A percentile compares a stretch with the other conserved stretches of the same genome.
phyloP scores from a whole-genome alignment of 2,329 filamentous ascomycete species.

The Ascochyta clinopodiicola region DNA sequence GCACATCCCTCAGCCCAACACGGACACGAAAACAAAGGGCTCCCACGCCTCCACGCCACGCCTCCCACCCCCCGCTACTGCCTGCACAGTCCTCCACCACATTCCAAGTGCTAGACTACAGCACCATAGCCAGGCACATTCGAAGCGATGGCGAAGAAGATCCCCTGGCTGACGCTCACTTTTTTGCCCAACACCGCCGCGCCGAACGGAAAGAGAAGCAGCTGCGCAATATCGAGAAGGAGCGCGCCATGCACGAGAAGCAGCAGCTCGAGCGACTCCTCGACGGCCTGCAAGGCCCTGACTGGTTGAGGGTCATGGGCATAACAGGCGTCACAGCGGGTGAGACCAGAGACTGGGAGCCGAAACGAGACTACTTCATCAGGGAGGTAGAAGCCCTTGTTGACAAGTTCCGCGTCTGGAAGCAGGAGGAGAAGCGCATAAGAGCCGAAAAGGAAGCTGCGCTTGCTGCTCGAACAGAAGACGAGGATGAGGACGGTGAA shows the following conservation, averaged over 20 bases:
- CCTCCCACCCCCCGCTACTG: constrained; percentile 21
- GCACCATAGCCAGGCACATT: constrained; percentile 44
- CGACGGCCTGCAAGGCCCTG: constrained; percentile 84
- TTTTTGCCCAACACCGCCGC: constrained; percentile 64
- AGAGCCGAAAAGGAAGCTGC: constrained; percentile 77
- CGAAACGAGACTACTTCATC: constrained; percentile 84
- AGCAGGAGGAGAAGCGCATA: constrained; percentile 83
- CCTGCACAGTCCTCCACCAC: constrained; percentile 37
- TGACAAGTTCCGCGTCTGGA: constrained; percentile 88
- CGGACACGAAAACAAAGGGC: constrained; percentile 34
- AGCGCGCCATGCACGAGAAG: constrained; percentile 71
- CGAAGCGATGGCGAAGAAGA: constrained; percentile 52
- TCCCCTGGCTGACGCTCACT: constrained; percentile 63
- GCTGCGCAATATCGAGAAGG: constrained; percentile 71
- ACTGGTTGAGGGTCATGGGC: constrained; percentile 93
- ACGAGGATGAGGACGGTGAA: constrained; percentile 49
- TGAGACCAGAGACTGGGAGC: constrained; percentile 85
- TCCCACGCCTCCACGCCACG: constrained; percentile 23
- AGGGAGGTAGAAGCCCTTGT: constrained; percentile 80
- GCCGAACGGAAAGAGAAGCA: constrained; percentile 72
- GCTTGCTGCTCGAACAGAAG: constrained; percentile 56
- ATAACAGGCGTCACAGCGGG: constrained; percentile 84
- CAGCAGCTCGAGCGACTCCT: constrained; percentile 71
- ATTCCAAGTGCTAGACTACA: constrained; percentile 53
- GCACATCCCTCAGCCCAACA: constrained; percentile 33